Evolutionary conservation across 1,139 yeast species (phyloP).

Genomic region (Yamadazyma membranifaciens): DNA sequence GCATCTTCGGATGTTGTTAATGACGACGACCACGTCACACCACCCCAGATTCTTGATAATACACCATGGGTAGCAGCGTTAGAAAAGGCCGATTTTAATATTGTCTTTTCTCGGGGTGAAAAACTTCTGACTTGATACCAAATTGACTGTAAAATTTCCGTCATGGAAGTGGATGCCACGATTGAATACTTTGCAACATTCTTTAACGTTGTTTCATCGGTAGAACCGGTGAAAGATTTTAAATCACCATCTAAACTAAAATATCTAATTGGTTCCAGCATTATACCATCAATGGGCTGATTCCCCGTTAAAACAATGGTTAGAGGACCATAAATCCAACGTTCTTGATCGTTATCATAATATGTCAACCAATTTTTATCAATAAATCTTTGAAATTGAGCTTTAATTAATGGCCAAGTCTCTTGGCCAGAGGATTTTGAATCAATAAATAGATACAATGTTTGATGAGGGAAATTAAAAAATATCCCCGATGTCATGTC

Average conservation of each 20-base stretch:
- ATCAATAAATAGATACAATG: constrained; percentile 41
- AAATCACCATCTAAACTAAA: constrained; percentile 39
- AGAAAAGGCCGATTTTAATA: constrained; percentile 16
- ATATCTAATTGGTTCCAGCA: constrained; percentile 26
- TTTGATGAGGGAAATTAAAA: constrained; percentile 34
- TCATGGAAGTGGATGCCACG: constrained; percentile 36
- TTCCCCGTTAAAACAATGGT: constrained; percentile 41
- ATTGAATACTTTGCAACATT: constrained; percentile 27
- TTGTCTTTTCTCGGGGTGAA: constrained; percentile 1
- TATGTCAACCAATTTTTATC: constrained; percentile 33
- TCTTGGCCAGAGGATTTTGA: constrained; percentile 33
- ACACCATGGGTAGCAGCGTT: constrained; percentile 35
- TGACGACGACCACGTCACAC: constrained; percentile 35
- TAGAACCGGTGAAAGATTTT: constrained; percentile 17
- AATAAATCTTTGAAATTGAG: constrained; percentile 29
- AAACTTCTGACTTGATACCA: constrained; percentile 4
- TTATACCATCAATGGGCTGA: constrained; percentile 30
- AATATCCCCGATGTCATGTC: constrained; percentile 26
- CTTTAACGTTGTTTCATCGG: constrained; percentile 13
- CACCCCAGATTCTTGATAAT: constrained; percentile 48
- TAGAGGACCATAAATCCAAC: constrained; percentile 32
- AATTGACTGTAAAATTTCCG: constrained; percentile 24
- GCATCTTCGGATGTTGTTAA: constrained; percentile 30
- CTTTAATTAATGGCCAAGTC: constrained; percentile 30
- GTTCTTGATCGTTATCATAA: constrained; percentile 24